Evolutionary conservation across 2,329 filamentous ascomycete genomes (phyloP).

Genomic region (Ceratocystis colombiana): DNA sequence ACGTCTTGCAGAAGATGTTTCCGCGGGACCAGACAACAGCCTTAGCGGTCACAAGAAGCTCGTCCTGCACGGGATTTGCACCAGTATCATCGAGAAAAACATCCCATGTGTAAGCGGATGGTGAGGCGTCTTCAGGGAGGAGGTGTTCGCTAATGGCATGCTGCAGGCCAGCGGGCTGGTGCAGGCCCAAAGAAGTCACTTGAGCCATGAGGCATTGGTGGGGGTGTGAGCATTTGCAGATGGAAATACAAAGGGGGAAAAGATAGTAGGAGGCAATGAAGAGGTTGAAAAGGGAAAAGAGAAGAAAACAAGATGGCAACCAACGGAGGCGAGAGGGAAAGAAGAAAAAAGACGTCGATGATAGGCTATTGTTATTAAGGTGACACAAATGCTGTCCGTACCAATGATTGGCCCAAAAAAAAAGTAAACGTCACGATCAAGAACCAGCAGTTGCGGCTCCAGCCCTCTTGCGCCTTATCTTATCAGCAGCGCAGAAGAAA

Average conservation of each 20-base stretch:
- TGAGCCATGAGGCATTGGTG: slow-evolving; percentile 59
- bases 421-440: no score
- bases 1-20: slow-evolving; percentile 72
- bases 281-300: not conserved
- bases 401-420: no score
- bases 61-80: slow-evolving; percentile 45
- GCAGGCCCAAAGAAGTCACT: slow-evolving; percentile 80
- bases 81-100: slow-evolving; percentile 35
- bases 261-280: not conserved
- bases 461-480: not conserved
- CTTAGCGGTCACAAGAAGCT: slow-evolving; percentile 63
- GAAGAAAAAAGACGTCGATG: not conserved
- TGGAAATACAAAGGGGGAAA: no score
- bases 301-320: not conserved
- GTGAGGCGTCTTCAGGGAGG: slow-evolving; percentile 55
- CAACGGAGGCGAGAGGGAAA: not conserved
- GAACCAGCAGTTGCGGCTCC: not conserved
- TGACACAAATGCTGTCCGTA: no score
- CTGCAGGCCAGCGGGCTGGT: slow-evolving; percentile 72
- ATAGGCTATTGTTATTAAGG: no score
- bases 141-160: slow-evolving; percentile 76
- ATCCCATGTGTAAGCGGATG: slow-evolving; percentile 66
- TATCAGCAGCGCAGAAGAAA: not conserved
- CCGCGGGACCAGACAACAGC: slow-evolving; percentile 86
- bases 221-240: not conserved